Conservation (phyloP, 345 rosid genomes). For the Toxicodendron radicans region DNA sequence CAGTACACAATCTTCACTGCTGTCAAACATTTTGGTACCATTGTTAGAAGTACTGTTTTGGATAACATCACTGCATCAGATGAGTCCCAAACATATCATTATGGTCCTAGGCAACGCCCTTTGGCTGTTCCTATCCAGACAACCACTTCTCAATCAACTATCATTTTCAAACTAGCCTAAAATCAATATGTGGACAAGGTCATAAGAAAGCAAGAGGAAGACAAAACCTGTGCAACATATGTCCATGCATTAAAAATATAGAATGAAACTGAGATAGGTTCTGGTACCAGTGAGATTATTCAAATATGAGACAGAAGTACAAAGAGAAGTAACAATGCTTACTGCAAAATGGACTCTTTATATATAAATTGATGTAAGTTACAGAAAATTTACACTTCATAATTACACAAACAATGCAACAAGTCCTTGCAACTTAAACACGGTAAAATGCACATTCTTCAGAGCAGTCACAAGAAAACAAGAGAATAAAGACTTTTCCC, state of each 20-base stretch:
- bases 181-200: not conserved
- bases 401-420: conserved; percentile 35
- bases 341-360: conserved; percentile 30
- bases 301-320: conserved; percentile 10
- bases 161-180: not conserved
- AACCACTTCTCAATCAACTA: not conserved
- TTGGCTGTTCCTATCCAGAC: not conserved
- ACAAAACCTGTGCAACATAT: not conserved
- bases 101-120: not conserved
- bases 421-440: conserved; percentile 30
- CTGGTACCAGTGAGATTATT: conserved; percentile 13
- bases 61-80: not conserved
- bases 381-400: conserved; percentile 59
- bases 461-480: conserved; percentile 26
- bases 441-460: conserved; percentile 35
- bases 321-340: not conserved
- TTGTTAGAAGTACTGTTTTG: not conserved
- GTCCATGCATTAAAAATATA: not conserved
- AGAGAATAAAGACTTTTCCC: conserved; percentile 19
- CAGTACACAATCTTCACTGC: conserved; percentile 8
- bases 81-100: not conserved
- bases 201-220: not conserved
- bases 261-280: not conserved
- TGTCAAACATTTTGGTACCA: conserved; percentile 1
- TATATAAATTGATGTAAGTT: conserved; percentile 35